phyloP scores from a whole-genome alignment of 345 rosid genomes.

The Aquilaria yunnanensis region DNA sequence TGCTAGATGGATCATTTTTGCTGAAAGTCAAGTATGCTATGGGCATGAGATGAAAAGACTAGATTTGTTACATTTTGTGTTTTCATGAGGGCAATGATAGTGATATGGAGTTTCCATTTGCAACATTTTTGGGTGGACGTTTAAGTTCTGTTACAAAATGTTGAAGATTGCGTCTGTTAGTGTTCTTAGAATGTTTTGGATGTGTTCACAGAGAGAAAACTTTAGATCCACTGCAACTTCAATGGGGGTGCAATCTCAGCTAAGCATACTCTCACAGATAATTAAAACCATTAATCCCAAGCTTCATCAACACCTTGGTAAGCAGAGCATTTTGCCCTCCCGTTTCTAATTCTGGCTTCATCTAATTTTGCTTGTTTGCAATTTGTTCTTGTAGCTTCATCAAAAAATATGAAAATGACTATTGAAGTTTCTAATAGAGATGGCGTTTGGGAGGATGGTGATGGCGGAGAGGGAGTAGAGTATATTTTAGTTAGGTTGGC shows the following conservation, averaged over 20 bases:
- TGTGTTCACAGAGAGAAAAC: constrained; percentile 71
- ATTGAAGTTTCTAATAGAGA: too few relatives aligned
- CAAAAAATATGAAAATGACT: too few relatives aligned
- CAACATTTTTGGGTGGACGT: not conserved
- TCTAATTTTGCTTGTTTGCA: too few relatives aligned
- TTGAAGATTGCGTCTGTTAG: constrained; percentile 5
- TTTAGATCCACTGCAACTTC: constrained; percentile 65
- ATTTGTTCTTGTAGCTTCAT: too few relatives aligned
- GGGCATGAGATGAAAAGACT: not conserved
- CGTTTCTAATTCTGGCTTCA: too few relatives aligned
- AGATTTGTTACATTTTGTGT: not conserved
- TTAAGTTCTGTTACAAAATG: constrained; percentile 1
- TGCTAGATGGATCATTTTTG: not conserved
- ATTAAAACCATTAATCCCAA: constrained; percentile 82
- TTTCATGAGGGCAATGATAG: not conserved
- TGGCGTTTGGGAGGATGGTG: too few relatives aligned
- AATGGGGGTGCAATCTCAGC: constrained; percentile 91
- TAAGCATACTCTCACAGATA: constrained; percentile 71
- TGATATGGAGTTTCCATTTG: not conserved
- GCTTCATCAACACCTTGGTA: constrained; percentile 96
- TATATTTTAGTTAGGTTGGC: too few relatives aligned
- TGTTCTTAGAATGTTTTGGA: constrained; percentile 5
- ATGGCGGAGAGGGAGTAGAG: too few relatives aligned
- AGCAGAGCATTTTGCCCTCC: not conserved
- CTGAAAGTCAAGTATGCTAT: not conserved